Evolutionary conservation across 2,329 filamentous ascomycete genomes (phyloP), one percentile per base, ranked within the genome.

Genomic region (Gliomastix tumulicola): DNA sequence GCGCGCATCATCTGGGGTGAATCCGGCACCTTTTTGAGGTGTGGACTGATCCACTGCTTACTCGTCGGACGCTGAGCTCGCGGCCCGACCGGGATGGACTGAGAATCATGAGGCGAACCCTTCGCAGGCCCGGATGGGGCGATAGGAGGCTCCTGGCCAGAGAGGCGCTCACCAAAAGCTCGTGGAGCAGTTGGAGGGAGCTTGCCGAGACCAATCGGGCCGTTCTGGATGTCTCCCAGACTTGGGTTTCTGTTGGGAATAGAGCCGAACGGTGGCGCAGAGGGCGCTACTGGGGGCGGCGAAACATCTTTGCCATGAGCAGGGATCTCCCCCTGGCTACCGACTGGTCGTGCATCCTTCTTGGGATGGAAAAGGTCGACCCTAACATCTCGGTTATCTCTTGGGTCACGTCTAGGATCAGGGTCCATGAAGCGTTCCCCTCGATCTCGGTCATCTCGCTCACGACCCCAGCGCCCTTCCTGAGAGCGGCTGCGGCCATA

Each of bases 401-500:
- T 61, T 41, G 54, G 56, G 41, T 71, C 69, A 38, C 68, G 61
- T 30, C 60, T 59, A 11, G 42, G 27, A 30, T 67, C 65, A 17
- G 50, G 44, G 28, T 67, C 66, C 19, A 53, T 55, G 34, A 63
- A 66, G 40, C 65, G 50, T 37, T 68, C 66, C 30, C 56, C 55
- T 21, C 59, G 52, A 21, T 76, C 72, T 27, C 74, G 71, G 10
- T 76, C 72, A 41, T 77, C 72, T 34, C 72, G 63, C 7, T 77
- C 74, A 32, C 74, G 66, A 16, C 54, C 62, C 68, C 72, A 76
- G 22, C 74, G 73, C 39, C 78, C 75, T 49, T 81, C 77, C 49
- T 80, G 75, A 44, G 80, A 83, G 43, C 80, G 72, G 48, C 77
- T 81, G 49, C 82, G 68, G 15, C 71, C 73, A 37, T 84, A 83